Evolutionary conservation across 2,329 filamentous ascomycete genomes (phyloP), one percentile per base, ranked within the genome.

Genomic region (Colletotrichum sublineola): DNA sequence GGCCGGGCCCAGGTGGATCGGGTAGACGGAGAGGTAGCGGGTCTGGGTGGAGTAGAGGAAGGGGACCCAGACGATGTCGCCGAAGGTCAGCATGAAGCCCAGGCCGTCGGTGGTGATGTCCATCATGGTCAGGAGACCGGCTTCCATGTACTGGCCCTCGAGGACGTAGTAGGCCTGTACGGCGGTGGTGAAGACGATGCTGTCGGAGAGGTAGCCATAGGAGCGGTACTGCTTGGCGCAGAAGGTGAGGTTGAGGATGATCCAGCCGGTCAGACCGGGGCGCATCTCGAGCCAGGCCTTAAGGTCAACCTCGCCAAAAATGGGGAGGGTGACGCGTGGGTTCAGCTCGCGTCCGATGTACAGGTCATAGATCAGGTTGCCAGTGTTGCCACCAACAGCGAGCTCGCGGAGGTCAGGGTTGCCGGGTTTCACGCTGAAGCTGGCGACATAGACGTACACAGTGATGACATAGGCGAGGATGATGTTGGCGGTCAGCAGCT

Each of bases 271-370:
- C 82, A 94, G 85, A 38, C 92, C 92, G 0, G 92, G 92, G 50
- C 92, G 87, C 76, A 94, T 86, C 79, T 94, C 92, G 78, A 89
- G 91, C 80, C 89, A 94, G 40, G 86, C 83, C 78, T 94, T 94
- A 81, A 94, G 90, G 77, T 94, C 92, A 66, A 94, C 84, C 66
- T 90, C 89, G 65, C 91, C 90, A 67, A 93, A 82, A 68, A 93
- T 80, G 1, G 92, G 91, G 20, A 93, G 81, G 0, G 84, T 86
- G 71, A 93, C 79, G 50, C 91, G 90, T 11, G 92, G 92, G 79
- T 94, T 94, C 69, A 94, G 87, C 78, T 94, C 92, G 38, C 92
- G 90, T 33, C 92, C 92, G 75, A 94, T 94, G 82, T 91, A 94
- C 87, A 92, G 94, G 79, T 94, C 92, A 79, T 94, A 94, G 31